These are phyloP conservation scores for Saksenaea oblongispora DNA, from an alignment of 371 early-diverging fungal species.

Conservation along the genomic window DNA sequence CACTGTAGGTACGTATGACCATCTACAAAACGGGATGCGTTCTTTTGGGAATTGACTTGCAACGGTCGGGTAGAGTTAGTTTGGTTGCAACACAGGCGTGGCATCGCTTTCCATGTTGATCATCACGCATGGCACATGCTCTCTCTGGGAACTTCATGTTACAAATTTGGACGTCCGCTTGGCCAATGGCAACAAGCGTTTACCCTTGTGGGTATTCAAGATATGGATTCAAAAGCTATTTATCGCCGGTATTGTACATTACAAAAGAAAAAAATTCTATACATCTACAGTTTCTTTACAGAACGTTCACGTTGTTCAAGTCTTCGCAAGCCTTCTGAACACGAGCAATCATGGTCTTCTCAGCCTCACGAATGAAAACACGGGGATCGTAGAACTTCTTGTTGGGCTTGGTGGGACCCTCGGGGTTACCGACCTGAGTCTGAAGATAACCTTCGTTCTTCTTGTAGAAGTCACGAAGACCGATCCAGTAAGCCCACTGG, in stretches of 20 bases:
- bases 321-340: slow-evolving; percentile 79
- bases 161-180: too few species aligned
- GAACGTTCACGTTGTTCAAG: slow-evolving; percentile 70
- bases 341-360: slow-evolving; percentile 82
- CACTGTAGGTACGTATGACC: too few species aligned
- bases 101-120: too few species aligned
- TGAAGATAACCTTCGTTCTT: slow-evolving; percentile 77
- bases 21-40: too few species aligned
- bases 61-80: too few species aligned
- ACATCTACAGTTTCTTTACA: slow-evolving; percentile 50
- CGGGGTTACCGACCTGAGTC: slow-evolving; percentile 91
- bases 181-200: too few species aligned
- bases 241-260: neutral
- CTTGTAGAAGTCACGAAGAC: slow-evolving; percentile 74
- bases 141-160: too few species aligned
- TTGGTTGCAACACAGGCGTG: too few species aligned
- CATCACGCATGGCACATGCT: too few species aligned
- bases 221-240: neutral
- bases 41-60: too few species aligned
- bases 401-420: slow-evolving; percentile 89
- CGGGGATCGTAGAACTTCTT: slow-evolving; percentile 95
- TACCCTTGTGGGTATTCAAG: neutral
- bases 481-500: slow-evolving; percentile 82
- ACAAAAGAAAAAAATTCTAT: neutral
- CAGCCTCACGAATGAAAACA: slow-evolving; percentile 84